phyloP scores from a whole-genome alignment of 768 basidiomycete genomes.

The Pleurotus giganteus region DNA sequence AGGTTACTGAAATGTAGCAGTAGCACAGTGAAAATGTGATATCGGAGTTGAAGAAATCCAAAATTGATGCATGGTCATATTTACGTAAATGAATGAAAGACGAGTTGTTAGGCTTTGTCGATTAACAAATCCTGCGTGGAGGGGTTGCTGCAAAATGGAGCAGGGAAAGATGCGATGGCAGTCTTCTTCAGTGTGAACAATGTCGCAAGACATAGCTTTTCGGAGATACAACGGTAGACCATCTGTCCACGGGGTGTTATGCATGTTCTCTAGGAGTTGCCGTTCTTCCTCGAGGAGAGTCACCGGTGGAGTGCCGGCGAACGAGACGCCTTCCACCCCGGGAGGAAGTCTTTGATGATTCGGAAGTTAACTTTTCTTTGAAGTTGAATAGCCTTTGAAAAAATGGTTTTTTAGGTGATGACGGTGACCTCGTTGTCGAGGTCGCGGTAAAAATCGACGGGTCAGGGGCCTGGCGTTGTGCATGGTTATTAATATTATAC shows the following conservation, averaged over 20 bases:
- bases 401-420: constrained; percentile 59
- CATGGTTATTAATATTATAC: constrained; percentile 24
- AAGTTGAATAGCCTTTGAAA: constrained; percentile 60
- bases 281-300: constrained; percentile 9
- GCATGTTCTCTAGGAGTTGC: neutral
- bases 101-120: neutral
- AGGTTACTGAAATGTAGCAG: no score
- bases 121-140: neutral
- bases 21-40: no score
- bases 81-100: neutral
- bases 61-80: neutral
- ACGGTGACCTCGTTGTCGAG: constrained; percentile 57
- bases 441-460: constrained; percentile 56
- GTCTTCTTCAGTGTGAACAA: neutral
- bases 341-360: constrained; percentile 36
- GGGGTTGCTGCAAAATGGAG: neutral
- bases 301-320: constrained; percentile 51
- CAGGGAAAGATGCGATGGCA: neutral
- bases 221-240: constrained; percentile 4
- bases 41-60: neutral
- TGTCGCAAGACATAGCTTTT: neutral
- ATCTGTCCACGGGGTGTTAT: neutral
- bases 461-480: constrained; percentile 36
- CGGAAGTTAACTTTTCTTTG: constrained; percentile 44
- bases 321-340: constrained; percentile 36